Percentiles rank a stretch among this genome's conserved stretches.
These are phyloP conservation scores for Solanum medicagineum DNA, from an alignment of 257 asterid species.

Conservation along the genomic window DNA sequence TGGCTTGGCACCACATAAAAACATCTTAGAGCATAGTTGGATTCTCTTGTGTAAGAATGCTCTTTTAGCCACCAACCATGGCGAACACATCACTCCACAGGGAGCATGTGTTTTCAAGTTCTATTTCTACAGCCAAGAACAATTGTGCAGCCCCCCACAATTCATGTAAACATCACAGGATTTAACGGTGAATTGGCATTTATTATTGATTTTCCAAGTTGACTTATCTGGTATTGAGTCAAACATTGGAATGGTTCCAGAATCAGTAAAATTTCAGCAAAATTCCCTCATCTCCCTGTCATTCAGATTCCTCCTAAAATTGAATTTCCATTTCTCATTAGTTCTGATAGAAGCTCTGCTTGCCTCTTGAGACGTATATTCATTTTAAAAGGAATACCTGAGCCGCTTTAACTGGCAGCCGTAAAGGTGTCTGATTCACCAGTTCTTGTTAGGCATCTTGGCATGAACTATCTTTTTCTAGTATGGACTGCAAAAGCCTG, in stretches of 20 bases:
- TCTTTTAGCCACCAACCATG: neutral
- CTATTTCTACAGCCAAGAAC: neutral
- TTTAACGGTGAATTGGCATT: neutral
- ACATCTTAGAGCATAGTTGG: neutral
- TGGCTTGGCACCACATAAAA: neutral
- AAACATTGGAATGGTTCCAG: neutral
- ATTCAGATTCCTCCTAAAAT: neutral
- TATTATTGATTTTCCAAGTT: neutral
- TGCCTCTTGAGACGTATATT: neutral
- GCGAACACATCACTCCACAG: neutral
- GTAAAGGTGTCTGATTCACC: neutral
- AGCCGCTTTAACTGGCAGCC: neutral
- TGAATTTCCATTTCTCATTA: neutral
- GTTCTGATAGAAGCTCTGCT: neutral
- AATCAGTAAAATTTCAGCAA: neutral
- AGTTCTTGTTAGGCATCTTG: neutral
- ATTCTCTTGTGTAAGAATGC: neutral
- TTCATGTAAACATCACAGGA: neutral
- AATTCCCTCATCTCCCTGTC: neutral
- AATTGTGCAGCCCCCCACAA: neutral
- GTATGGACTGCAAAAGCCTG: neutral
- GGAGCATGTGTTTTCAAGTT: neutral
- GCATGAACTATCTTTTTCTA: neutral
- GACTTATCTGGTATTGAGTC: neutral
- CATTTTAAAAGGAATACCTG: neutral